phyloP scores from a whole-genome alignment of 106 monocot genomes.

The Vanilla planifolia region DNA sequence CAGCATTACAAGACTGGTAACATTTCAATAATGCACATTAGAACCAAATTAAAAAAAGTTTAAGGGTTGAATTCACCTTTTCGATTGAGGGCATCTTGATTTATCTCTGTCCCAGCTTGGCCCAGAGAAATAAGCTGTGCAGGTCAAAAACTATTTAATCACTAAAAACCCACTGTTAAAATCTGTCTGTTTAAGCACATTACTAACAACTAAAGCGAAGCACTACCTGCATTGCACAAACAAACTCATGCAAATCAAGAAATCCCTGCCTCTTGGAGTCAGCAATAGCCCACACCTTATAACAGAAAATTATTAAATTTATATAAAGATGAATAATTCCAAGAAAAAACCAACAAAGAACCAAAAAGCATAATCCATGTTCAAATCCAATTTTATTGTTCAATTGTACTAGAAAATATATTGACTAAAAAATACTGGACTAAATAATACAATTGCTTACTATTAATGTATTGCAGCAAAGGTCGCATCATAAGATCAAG shows the following conservation, averaged over 20 bases:
- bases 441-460: too few relatives aligned
- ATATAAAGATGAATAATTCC: background rate
- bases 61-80: conserved; percentile 35
- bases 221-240: conserved; percentile 67
- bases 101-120: conserved; percentile 79
- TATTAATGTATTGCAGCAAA: too few relatives aligned
- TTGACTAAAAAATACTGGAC: too few relatives aligned
- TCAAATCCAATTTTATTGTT: too few relatives aligned
- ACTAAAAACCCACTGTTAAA: background rate
- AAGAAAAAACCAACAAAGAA: too few relatives aligned
- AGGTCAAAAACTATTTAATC: conserved; percentile 3
- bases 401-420: too few relatives aligned
- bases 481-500: too few relatives aligned
- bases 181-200: background rate
- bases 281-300: conserved; percentile 64
- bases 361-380: too few relatives aligned
- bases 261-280: conserved; percentile 67
- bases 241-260: conserved; percentile 57
- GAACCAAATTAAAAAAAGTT: background rate
- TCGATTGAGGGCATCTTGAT: conserved; percentile 41
- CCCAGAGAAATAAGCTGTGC: conserved; percentile 73
- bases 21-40: background rate
- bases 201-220: background rate
- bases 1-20: background rate
- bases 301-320: background rate